phyloP scores from a whole-genome alignment of 805 yeast species.

The Torulaspora delbrueckii region DNA sequence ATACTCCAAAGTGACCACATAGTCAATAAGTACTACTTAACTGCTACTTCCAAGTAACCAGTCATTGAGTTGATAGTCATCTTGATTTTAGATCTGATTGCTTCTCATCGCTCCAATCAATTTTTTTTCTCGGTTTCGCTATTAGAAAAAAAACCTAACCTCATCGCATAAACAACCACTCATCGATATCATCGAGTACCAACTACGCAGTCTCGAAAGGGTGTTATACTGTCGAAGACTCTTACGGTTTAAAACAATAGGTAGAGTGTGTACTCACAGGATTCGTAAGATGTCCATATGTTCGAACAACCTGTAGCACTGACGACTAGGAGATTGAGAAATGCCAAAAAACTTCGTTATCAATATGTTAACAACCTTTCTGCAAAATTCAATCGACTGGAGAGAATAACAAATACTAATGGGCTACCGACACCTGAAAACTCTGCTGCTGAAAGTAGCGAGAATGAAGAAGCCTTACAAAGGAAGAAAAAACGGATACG shows the following conservation, averaged over 20 bases:
- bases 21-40: no score
- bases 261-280: background rate
- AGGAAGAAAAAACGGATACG: slow-evolving; percentile 17
- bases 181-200: background rate
- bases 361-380: slow-evolving; percentile 24
- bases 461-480: slow-evolving; percentile 15
- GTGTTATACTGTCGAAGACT: no score
- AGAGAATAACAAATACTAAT: background rate
- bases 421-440: slow-evolving; percentile 27
- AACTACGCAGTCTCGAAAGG: no score
- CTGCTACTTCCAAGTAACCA: no score
- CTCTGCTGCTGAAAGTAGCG: slow-evolving; percentile 25
- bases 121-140: background rate
- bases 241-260: background rate
- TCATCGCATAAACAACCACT: slow-evolving; percentile 4
- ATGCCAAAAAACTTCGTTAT: slow-evolving; percentile 27
- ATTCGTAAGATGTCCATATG: slow-evolving; percentile 14
- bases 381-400: slow-evolving; percentile 15
- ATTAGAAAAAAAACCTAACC: background rate
- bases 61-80: background rate
- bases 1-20: background rate
- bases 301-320: slow-evolving; percentile 27
- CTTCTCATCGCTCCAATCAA: slow-evolving; percentile 1
- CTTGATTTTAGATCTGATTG: background rate
- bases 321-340: slow-evolving; percentile 15